Evolutionary conservation across 495 filamentous ascomycete genomes (phyloP).

Genomic region (Hypoxylon perforatum): DNA sequence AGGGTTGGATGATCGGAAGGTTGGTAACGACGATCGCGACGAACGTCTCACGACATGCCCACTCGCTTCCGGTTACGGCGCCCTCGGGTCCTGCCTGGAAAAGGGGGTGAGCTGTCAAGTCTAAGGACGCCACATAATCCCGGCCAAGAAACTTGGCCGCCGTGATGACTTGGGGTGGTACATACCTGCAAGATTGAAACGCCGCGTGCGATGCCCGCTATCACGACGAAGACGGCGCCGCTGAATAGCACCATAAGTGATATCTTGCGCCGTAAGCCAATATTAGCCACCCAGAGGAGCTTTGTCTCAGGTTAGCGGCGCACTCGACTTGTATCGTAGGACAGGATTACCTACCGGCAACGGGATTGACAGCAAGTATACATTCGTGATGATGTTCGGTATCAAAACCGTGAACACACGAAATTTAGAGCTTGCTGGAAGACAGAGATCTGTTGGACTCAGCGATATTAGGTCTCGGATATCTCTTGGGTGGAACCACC

Average conservation of each 20-base stretch:
- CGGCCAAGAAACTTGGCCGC: not conserved
- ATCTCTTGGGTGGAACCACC: not conserved
- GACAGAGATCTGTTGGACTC: conserved; percentile 54
- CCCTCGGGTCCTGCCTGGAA: conserved; percentile 50
- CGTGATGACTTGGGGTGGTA: not conserved
- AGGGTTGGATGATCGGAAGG: conserved; percentile 62
- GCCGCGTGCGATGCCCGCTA: conserved; percentile 60
- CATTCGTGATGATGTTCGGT: conserved; percentile 62
- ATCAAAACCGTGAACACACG: conserved; percentile 59
- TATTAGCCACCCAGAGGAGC: conserved; percentile 58
- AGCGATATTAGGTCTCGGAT: not conserved
- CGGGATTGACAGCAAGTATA: conserved; percentile 65
- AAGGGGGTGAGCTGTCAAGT: no score
- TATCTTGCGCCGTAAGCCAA: conserved; percentile 57
- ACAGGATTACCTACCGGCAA: conserved; percentile 53
- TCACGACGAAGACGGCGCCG: conserved; percentile 60
- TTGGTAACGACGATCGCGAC: conserved; percentile 66
- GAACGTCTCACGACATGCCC: conserved; percentile 65
- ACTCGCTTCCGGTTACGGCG: conserved; percentile 35
- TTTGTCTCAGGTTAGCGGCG: not conserved
- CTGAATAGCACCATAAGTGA: conserved; percentile 60
- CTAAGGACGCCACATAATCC: no score
- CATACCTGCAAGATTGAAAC: conserved; percentile 59
- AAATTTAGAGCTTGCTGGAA: conserved; percentile 60
- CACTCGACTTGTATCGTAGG: not conserved